These are phyloP conservation scores for Aspergillus nomiae DNA, from an alignment of 2,329 filamentous ascomycete genomes.

Conservation along the genomic window DNA sequence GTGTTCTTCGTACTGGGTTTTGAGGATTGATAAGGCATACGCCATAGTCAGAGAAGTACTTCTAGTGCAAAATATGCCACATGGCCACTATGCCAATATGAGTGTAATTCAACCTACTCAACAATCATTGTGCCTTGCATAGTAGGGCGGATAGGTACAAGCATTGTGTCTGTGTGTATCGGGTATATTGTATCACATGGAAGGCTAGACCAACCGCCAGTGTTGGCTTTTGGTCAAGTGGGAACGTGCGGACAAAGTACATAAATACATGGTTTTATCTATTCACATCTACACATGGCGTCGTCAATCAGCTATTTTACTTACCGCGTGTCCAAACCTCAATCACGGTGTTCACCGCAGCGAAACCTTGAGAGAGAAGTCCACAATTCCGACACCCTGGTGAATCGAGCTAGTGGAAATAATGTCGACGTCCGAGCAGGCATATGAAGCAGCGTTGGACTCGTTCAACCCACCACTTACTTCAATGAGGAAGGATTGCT, in stretches of 20 bases:
- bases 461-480: conserved; percentile 87
- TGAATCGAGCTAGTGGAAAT: conserved; percentile 96
- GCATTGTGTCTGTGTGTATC: not conserved
- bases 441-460: conserved; percentile 80
- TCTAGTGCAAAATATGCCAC: not conserved
- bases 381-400: conserved; percentile 89
- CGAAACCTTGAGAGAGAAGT: conserved; percentile 90
- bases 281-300: conserved; percentile 13
- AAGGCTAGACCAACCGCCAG: not conserved
- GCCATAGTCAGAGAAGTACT: not conserved
- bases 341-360: conserved; percentile 27
- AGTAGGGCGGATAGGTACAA: not conserved
- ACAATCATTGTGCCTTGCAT: not conserved
- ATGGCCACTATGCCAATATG: not conserved
- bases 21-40: not conserved
- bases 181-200: no score
- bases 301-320: not conserved
- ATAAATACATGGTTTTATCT: conserved; percentile 7
- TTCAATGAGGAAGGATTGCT: conserved; percentile 77
- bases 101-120: not conserved
- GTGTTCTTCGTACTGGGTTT: not conserved
- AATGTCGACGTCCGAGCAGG: conserved; percentile 79
- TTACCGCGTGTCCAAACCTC: not conserved
- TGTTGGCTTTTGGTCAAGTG: not conserved
- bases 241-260: not conserved